A percentile compares a stretch with the other conserved stretches of the same genome.
phyloP scores from a whole-genome alignment of 2,329 filamentous ascomycete species.

The Diaporthe citri region DNA sequence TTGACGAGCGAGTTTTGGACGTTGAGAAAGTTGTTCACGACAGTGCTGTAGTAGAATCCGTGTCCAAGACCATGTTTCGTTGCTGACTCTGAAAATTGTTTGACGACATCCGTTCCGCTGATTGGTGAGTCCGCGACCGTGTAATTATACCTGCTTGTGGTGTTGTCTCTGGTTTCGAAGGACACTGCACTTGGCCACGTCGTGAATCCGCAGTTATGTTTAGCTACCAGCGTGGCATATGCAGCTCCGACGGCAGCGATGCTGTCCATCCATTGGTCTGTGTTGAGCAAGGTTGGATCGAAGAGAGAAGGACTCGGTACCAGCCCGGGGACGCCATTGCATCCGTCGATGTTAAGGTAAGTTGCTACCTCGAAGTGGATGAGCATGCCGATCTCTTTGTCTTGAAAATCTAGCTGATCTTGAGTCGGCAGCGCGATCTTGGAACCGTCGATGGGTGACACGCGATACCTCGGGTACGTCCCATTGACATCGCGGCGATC shows the following conservation, averaged over 20 bases:
- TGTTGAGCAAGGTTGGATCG: constrained; percentile 44
- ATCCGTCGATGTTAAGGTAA: constrained; percentile 45
- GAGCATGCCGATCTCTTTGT: constrained; percentile 45
- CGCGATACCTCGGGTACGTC: constrained; percentile 39
- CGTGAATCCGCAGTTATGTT: constrained; percentile 49
- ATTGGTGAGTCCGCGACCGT: constrained; percentile 46
- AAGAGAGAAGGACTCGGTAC: constrained; percentile 44
- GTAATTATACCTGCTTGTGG: constrained; percentile 46
- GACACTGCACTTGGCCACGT: constrained; percentile 47
- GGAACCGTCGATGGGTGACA: constrained; percentile 46
- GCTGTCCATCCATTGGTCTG: constrained; percentile 48
- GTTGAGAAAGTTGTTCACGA: constrained; percentile 49
- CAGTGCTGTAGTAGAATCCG: constrained; percentile 49
- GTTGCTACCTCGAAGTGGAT: constrained; percentile 47
- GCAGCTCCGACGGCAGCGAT: constrained; percentile 45
- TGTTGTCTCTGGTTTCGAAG: constrained; percentile 44
- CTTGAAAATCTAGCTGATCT: constrained; percentile 45
- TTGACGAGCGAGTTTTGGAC: constrained; percentile 43
- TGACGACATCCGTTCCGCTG: constrained; percentile 44
- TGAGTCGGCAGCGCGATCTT: constrained; percentile 45
- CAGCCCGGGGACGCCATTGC: constrained; percentile 45
- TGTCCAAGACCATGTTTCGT: constrained; percentile 45
- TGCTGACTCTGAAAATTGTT: constrained; percentile 45
- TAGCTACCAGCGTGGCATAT: constrained; percentile 48
- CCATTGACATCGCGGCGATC: constrained; percentile 17